phyloP scores from a whole-genome alignment of 139 green algal genomes.

The Ostreobium quekettii region DNA sequence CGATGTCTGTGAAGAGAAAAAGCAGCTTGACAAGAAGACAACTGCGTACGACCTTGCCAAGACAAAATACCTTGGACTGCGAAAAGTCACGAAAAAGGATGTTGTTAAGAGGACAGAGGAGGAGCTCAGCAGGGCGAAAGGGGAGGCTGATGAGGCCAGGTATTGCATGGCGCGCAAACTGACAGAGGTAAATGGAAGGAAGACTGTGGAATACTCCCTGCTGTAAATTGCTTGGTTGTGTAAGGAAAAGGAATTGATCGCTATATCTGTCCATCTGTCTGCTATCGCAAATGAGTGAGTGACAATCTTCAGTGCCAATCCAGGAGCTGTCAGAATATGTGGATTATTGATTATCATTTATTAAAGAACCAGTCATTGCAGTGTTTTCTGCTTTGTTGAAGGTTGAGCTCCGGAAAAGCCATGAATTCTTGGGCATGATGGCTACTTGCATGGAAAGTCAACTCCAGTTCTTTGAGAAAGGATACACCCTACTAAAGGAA shows the following conservation, averaged over 20 bases:
- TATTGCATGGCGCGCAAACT: constrained; percentile 47
- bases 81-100: constrained; percentile 31
- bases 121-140: constrained; percentile 32
- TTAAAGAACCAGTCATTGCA: too few relatives aligned
- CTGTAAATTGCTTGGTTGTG: not conserved
- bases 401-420: constrained; percentile 40
- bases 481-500: constrained; percentile 29
- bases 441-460: constrained; percentile 46
- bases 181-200: constrained; percentile 22
- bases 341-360: too few relatives aligned
- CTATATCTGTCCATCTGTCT: too few relatives aligned
- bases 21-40: constrained; percentile 25
- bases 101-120: constrained; percentile 21
- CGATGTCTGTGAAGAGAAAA: constrained; percentile 28
- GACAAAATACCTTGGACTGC: constrained; percentile 43
- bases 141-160: constrained; percentile 42
- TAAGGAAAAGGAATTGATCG: too few relatives aligned
- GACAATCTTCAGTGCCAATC: too few relatives aligned
- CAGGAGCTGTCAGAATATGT: too few relatives aligned
- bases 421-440: constrained; percentile 49
- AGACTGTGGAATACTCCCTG: too few relatives aligned
- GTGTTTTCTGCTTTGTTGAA: too few relatives aligned
- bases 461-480: constrained; percentile 51
- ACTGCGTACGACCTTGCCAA: constrained; percentile 40
- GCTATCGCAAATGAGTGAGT: too few relatives aligned